These are phyloP conservation scores for Tolypocladium capitatum DNA, from an alignment of 2,329 filamentous ascomycete species.

Conservation along the genomic window DNA sequence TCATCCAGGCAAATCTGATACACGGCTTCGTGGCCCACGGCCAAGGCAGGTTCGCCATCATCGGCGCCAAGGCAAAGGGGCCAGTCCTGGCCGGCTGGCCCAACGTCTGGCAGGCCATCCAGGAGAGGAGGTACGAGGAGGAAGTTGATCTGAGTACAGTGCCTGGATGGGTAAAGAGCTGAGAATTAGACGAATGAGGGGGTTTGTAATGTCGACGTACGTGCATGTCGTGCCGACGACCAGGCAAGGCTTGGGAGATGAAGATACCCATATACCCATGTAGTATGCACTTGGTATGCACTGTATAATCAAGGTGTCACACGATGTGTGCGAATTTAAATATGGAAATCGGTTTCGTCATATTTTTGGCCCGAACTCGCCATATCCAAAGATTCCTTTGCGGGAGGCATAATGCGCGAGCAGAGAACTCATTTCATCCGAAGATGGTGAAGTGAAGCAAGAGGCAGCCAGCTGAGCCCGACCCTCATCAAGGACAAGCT, in stretches of 20 bases:
- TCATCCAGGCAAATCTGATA: slow-evolving; percentile 70
- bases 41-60: slow-evolving; percentile 66
- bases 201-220: too few relatives aligned
- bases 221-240: not conserved
- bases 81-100: slow-evolving; percentile 65
- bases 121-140: slow-evolving; percentile 43
- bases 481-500: not conserved
- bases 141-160: slow-evolving; percentile 50
- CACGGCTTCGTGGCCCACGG: slow-evolving; percentile 74
- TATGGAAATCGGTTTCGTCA: not conserved
- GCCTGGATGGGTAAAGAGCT: slow-evolving; percentile 59
- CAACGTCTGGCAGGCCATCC: slow-evolving; percentile 54
- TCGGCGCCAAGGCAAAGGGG: slow-evolving; percentile 56
- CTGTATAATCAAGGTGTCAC: not conserved
- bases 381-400: not conserved
- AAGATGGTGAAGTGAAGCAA: not conserved
- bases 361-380: not conserved
- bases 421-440: slow-evolving; percentile 1
- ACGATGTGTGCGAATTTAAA: not conserved
- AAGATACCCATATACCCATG: not conserved
- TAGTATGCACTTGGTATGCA: not conserved
- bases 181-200: not conserved
- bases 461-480: not conserved
- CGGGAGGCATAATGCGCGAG: slow-evolving; percentile 1
- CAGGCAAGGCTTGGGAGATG: not conserved